Evolutionary conservation across 108 stramenopile genomes (phyloP), one percentile per base, ranked within the genome.

Genomic region (Skeletonema menzelii): DNA sequence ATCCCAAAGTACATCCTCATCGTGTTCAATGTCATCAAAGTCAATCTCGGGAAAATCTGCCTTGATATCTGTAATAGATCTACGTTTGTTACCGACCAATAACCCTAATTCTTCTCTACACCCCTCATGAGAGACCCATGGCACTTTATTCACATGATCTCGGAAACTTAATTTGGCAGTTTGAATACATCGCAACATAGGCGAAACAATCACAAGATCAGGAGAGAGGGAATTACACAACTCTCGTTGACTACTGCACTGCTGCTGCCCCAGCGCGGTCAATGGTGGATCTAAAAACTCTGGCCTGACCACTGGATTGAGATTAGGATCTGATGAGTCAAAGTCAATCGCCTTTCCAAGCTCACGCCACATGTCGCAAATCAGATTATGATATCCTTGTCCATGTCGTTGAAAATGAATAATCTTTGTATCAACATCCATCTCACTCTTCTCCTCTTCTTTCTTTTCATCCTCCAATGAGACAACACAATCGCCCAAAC

Each of bases 401-500:
- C 83, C 88, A 56, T 88, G 88, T 7, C 88, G 73, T 76, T 88
- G 88, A 64, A 88, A 88, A 71, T 88, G 88, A 40, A 88, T 80
- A 12, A 79, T 84, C 34, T 86, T 88, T 40, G 83, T 86, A 12
- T 46, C 17, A 8, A 1, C 63, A 38, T 31, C 56, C 27, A 13
- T 40, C 19, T 49, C 22, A 56, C 49, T 69, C 4, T 5, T n/a
- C 3, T 58, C 17, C 19, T 64, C 56, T 12, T 69, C 46, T 12
- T 37, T 37, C 11, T 37, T 12, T 15, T 57, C 56, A 30, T 60
- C 19, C 8, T 28, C 31, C 27, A 59, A 22, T 17, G 53, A 15
- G 32, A 63, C 61, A 32, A 63, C 61, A 32, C 69, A 64, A 34
- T 72, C 65, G 6, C 64, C 67, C 27, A 65, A n/a, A 20, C 55